A percentile compares a stretch with the other conserved stretches of the same genome.
phyloP scores from a whole-genome alignment of 2,329 filamentous ascomycete genomes.

The Trichoderma koningii region DNA sequence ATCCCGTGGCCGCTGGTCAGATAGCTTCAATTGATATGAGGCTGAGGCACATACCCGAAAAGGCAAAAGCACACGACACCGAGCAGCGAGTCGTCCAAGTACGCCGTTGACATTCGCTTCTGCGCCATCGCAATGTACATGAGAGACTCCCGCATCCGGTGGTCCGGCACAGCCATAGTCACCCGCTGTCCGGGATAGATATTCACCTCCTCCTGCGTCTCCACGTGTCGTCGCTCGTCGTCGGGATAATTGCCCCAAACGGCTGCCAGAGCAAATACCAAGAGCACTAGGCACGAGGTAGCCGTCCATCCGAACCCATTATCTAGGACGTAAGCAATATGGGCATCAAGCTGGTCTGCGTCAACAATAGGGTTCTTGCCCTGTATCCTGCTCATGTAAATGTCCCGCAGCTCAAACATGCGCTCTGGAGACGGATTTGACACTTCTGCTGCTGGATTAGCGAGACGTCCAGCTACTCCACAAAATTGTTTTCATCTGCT shows the following conservation, averaged over 20 bases:
- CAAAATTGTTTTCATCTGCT: too few species aligned
- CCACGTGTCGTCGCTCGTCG: constrained; percentile 4
- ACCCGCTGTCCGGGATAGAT: constrained; percentile 2
- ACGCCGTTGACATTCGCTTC: constrained; percentile 17
- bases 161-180: constrained; percentile 7
- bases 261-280: constrained; percentile 11
- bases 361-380: constrained; percentile 13
- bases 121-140: constrained; percentile 18
- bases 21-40: not conserved
- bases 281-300: constrained; percentile 7
- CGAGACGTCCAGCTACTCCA: not conserved
- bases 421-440: constrained; percentile 5
- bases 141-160: constrained; percentile 10
- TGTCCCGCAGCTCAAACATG: constrained; percentile 15
- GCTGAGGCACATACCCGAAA: not conserved
- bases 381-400: constrained; percentile 16
- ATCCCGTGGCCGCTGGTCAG: not conserved
- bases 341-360: constrained; percentile 6
- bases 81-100: not conserved
- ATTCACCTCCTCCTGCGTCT: constrained; percentile 1
- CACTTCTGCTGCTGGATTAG: not conserved
- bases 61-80: constrained; percentile 17
- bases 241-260: constrained; percentile 13
- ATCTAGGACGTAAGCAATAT: constrained; percentile 7
- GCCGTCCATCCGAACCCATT: constrained; percentile 14